A percentile compares a stretch with the other conserved stretches of the same genome.
Conservation (phyloP, 805 yeast genomes). For the Lipomyces sp. region DNA sequence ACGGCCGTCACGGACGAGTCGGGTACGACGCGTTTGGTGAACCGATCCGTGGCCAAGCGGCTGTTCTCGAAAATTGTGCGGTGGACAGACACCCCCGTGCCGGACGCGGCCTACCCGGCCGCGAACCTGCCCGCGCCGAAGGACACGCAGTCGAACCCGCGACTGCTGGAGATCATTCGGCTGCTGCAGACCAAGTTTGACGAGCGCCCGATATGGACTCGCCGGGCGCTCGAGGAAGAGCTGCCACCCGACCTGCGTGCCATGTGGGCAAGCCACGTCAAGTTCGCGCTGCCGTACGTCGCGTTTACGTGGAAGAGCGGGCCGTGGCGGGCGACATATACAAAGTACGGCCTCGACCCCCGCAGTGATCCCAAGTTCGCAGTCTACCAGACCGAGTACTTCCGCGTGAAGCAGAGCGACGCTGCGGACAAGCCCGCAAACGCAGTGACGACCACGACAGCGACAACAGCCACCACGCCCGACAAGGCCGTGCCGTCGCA, state of each 20-base stretch:
- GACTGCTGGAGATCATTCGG: constrained; percentile 34
- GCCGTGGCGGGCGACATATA: constrained; percentile 90
- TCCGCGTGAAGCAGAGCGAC: constrained; percentile 46
- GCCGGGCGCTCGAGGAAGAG: constrained; percentile 56
- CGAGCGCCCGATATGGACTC: constrained; percentile 78
- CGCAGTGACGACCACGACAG: constrained; percentile 40
- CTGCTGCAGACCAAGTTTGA: constrained; percentile 50
- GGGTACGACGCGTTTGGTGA: constrained; percentile 39
- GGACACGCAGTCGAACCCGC: constrained; percentile 31
- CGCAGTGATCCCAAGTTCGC: constrained; percentile 51
- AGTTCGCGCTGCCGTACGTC: constrained; percentile 79
- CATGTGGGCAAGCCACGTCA: constrained; percentile 43
- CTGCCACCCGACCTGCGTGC: constrained; percentile 36
- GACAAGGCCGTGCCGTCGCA: constrained; percentile 39
- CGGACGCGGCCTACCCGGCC: constrained; percentile 29
- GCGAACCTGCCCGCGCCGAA: constrained; percentile 42
- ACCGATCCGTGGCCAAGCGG: constrained; percentile 33
- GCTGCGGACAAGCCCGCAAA: constrained; percentile 12
- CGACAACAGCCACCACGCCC: no score
- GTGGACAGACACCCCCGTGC: constrained; percentile 36
- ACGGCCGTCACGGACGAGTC: constrained; percentile 54
- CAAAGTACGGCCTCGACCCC: constrained; percentile 78
- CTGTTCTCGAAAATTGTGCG: constrained; percentile 36
- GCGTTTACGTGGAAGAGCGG: constrained; percentile 82
- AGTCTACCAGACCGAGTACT: constrained; percentile 79